Evolutionary conservation across 2,329 filamentous ascomycete species (phyloP).

Genomic region (Stagonosporopsis vannaccii): DNA sequence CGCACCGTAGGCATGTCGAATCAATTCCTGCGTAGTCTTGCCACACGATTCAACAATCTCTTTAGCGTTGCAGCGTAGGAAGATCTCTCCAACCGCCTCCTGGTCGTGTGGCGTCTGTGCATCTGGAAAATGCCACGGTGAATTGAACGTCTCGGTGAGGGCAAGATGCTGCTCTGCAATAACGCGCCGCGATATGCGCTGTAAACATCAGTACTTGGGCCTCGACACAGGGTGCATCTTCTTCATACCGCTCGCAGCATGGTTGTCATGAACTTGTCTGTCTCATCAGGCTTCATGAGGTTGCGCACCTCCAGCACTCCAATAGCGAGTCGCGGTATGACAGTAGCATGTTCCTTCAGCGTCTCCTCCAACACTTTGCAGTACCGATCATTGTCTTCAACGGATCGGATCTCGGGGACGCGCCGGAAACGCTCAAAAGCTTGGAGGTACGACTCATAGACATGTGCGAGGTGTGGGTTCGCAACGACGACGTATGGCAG

Average conservation of each 20-base stretch:
- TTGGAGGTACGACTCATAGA: conserved; percentile 95
- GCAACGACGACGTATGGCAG: conserved; percentile 94
- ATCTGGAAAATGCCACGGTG: conserved; percentile 86
- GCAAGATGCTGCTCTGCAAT: conserved; percentile 98
- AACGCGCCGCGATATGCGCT: conserved; percentile 93
- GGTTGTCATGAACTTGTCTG: conserved; percentile 95
- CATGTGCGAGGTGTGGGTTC: conserved; percentile 91
- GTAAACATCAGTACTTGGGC: background rate
- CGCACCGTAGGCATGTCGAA: conserved; percentile 76
- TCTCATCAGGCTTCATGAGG: conserved; percentile 78
- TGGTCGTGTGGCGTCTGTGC: conserved; percentile 69
- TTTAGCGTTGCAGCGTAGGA: conserved; percentile 88
- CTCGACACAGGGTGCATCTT: too few species aligned
- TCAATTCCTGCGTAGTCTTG: conserved; percentile 75
- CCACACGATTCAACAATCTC: conserved; percentile 89
- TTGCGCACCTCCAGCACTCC: conserved; percentile 90
- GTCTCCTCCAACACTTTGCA: conserved; percentile 82
- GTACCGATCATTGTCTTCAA: conserved; percentile 89
- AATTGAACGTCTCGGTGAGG: conserved; percentile 91
- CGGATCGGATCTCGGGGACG: conserved; percentile 79
- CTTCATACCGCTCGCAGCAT: conserved; percentile 81
- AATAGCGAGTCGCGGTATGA: conserved; percentile 94
- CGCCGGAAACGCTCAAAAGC: conserved; percentile 93
- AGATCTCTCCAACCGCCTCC: conserved; percentile 95
- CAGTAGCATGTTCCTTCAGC: conserved; percentile 85